A percentile compares a stretch with the other conserved stretches of the same genome.
Conservation (phyloP, 2,329 filamentous ascomycete species). For the Fusarium brevicatenulatum region DNA sequence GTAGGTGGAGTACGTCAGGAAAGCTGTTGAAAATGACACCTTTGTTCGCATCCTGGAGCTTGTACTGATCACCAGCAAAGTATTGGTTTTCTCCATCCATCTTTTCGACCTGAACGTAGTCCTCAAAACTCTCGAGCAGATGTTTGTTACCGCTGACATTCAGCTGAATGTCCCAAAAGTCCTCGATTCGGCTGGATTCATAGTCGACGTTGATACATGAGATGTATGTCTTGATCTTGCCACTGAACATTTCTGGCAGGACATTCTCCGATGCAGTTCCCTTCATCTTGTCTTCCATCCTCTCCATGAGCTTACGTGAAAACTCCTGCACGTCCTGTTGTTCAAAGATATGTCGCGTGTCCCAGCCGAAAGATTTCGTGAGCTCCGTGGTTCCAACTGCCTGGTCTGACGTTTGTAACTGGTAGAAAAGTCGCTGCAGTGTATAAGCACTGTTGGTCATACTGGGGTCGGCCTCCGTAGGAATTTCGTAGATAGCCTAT, state of each 20-base stretch:
- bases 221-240: conserved; percentile 98
- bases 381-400: conserved; percentile 93
- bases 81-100: conserved; percentile 99
- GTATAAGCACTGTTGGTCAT: conserved; percentile 92
- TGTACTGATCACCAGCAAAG: conserved; percentile 87
- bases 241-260: conserved; percentile 90
- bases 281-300: conserved; percentile 98
- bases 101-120: conserved; percentile 96
- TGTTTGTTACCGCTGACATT: conserved; percentile 96
- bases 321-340: conserved; percentile 99
- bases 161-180: conserved; percentile 99
- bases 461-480: conserved; percentile 84
- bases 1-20: conserved; percentile 91
- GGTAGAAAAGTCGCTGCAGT: conserved; percentile 92
- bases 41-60: conserved; percentile 95
- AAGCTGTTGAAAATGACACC: conserved; percentile 97
- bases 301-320: conserved; percentile 96
- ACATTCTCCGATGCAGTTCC: conserved; percentile 91
- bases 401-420: conserved; percentile 84
- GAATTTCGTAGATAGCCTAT: conserved; percentile 95
- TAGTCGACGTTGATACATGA: conserved; percentile 99
- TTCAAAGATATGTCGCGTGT: conserved; percentile 96
- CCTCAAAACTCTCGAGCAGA: conserved; percentile 91
- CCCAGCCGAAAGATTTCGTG: conserved; percentile 97
- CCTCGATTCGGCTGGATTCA: conserved; percentile 93